These are phyloP conservation scores for Inosperma sp. DNA, from an alignment of 768 basidiomycete species.

Conservation along the genomic window DNA sequence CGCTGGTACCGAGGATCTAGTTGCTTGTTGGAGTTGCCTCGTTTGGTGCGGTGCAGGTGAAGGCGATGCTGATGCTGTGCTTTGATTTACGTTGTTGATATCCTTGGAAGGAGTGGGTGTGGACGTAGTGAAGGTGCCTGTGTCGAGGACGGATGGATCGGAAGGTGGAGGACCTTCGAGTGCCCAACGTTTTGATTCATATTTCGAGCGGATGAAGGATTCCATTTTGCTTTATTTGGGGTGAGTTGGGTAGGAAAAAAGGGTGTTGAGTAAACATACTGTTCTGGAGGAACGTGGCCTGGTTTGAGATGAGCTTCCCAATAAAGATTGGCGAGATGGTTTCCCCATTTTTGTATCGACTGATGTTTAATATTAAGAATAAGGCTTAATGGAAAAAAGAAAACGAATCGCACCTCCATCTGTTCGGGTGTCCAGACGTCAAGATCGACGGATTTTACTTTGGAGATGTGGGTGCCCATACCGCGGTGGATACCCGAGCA, in stretches of 20 bases:
- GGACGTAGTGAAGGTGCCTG: constrained; percentile 24
- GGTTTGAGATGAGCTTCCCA: too few relatives aligned
- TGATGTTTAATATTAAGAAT: too few relatives aligned
- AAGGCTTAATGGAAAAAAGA: too few relatives aligned
- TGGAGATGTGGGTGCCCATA: constrained; percentile 98
- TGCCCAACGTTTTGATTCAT: constrained; percentile 91
- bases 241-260: background rate
- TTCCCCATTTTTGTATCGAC: too few relatives aligned
- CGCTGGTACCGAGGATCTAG: constrained; percentile 42
- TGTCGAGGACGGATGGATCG: constrained; percentile 77
- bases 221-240: constrained; percentile 98
- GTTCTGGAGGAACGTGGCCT: too few relatives aligned
- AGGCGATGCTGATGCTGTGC: too few relatives aligned
- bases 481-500: constrained; percentile 96
- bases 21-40: constrained; percentile 27
- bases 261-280: constrained; percentile 1
- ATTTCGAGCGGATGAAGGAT: constrained; percentile 94
- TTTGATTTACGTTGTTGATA: too few relatives aligned
- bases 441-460: too few relatives aligned
- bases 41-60: too few relatives aligned
- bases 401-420: constrained; percentile 68
- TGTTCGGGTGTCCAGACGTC: constrained; percentile 98
- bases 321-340: too few relatives aligned
- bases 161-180: constrained; percentile 75
- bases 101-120: constrained; percentile 23